Evolutionary conservation across 1,284 basidiomycete genomes (phyloP).

Genomic region (Earliella scabrosa): DNA sequence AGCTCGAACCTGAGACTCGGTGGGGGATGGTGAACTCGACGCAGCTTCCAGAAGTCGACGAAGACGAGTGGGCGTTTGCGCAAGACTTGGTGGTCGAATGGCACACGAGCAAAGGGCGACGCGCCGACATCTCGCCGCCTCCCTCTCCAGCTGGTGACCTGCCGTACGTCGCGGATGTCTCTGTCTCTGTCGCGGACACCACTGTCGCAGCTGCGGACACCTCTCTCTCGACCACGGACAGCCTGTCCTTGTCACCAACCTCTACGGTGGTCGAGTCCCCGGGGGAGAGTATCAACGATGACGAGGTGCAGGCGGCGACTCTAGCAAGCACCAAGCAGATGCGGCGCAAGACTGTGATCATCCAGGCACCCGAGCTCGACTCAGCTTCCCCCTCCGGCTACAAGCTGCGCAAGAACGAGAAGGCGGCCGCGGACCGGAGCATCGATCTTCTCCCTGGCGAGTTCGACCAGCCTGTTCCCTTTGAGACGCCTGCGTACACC

Average conservation of each 20-base stretch:
- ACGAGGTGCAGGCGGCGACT: neutral
- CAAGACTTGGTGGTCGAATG: slow-evolving; percentile 29
- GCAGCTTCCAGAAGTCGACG: slow-evolving; percentile 25
- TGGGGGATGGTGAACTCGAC: slow-evolving; percentile 3
- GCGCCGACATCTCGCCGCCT: slow-evolving; percentile 11
- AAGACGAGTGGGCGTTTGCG: slow-evolving; percentile 56
- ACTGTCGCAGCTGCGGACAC: too few relatives aligned
- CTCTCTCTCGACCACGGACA: slow-evolving; percentile 4
- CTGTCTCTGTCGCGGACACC: neutral
- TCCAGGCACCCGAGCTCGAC: slow-evolving; percentile 30
- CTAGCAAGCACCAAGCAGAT: slow-evolving; percentile 19
- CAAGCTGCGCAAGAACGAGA: slow-evolving; percentile 10
- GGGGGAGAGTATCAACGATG: slow-evolving; percentile 5
- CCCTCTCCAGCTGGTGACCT: slow-evolving; percentile 12
- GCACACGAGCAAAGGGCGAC: slow-evolving; percentile 4
- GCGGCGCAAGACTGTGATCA: slow-evolving; percentile 37
- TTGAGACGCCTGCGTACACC: slow-evolving; percentile 21
- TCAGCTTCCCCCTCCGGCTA: slow-evolving; percentile 2
- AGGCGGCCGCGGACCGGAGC: slow-evolving; percentile 12
- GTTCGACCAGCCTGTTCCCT: slow-evolving; percentile 29
- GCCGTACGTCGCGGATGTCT: slow-evolving; percentile 8
- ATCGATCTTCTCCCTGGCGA: slow-evolving; percentile 7
- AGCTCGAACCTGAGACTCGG: slow-evolving; percentile 1
- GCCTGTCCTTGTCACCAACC: neutral
- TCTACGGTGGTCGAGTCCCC: slow-evolving; percentile 18